These are phyloP conservation scores for Pythium pyrilobum DNA, from an alignment of 352 stramenopile species.

Conservation along the genomic window DNA sequence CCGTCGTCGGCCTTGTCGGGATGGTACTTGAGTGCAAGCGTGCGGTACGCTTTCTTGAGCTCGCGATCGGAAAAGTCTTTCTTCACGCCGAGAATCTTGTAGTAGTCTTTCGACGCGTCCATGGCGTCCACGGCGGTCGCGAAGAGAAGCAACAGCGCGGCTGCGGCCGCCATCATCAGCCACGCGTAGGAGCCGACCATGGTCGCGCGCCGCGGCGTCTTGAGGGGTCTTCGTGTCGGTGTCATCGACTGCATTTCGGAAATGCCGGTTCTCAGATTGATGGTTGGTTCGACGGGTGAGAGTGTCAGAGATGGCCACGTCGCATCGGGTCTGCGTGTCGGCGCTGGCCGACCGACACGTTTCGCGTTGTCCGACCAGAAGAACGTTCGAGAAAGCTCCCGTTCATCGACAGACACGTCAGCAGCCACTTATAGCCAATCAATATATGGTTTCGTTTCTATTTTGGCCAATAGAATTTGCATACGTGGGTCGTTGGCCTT, in stretches of 20 bases:
- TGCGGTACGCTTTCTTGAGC: slow-evolving; percentile 86
- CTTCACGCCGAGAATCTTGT: slow-evolving; percentile 72
- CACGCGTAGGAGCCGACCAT: slow-evolving; percentile 11
- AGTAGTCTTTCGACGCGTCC: slow-evolving; percentile 76
- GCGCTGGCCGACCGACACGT: slow-evolving; percentile 15
- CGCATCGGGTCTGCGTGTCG: slow-evolving; percentile 2
- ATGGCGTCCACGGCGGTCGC: slow-evolving; percentile 26
- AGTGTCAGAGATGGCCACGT: background rate
- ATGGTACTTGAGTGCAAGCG: slow-evolving; percentile 87
- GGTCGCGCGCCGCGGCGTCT: background rate
- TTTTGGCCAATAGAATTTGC: slow-evolving; percentile 2
- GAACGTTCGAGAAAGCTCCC: slow-evolving; percentile 22
- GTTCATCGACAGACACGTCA: slow-evolving; percentile 13
- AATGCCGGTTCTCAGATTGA: background rate
- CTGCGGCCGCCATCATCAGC: slow-evolving; percentile 19
- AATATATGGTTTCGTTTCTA: background rate
- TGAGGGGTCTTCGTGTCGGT: background rate
- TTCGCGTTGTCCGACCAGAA: slow-evolving; percentile 15
- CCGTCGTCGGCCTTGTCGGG: slow-evolving; percentile 80
- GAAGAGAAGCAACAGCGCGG: slow-evolving; percentile 18
- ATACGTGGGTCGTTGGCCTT: slow-evolving; percentile 8
- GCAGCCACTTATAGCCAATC: slow-evolving; percentile 12
- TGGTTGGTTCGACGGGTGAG: background rate
- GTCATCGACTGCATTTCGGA: background rate
- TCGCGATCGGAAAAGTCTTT: slow-evolving; percentile 70